These are phyloP conservation scores for Cyclotella sp. DNA, from an alignment of 108 stramenopile species.

Conservation along the genomic window DNA sequence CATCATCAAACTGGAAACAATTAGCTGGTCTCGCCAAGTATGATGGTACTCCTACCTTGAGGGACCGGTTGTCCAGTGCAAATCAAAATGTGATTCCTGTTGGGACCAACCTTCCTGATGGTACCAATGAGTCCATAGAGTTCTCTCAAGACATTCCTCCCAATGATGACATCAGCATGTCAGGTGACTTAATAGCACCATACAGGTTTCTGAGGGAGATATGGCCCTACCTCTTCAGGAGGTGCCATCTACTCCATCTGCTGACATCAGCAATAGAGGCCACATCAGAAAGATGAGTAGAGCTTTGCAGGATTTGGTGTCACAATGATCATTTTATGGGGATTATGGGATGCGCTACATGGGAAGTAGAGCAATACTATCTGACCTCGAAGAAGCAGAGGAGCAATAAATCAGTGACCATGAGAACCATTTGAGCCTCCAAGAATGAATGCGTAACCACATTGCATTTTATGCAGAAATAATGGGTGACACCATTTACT, in stretches of 20 bases:
- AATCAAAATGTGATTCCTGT: neutral
- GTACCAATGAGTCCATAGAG: neutral
- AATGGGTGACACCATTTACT: slow-evolving; percentile 27
- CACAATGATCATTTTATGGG: neutral
- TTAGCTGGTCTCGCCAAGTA: neutral
- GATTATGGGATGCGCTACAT: neutral
- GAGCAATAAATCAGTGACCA: neutral
- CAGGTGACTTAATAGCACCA: neutral
- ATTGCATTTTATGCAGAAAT: slow-evolving; percentile 27
- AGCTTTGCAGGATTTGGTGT: neutral
- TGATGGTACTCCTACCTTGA: neutral
- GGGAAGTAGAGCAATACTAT: neutral
- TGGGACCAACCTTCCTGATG: no score
- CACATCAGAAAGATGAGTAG: no score
- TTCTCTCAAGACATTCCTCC: no score
- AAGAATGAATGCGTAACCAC: slow-evolving; percentile 10
- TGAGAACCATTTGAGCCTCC: neutral
- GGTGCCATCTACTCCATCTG: neutral
- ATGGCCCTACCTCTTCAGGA: neutral
- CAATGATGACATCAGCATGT: neutral
- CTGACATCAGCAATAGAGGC: no score
- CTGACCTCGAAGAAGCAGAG: neutral
- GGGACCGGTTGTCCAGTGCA: neutral
- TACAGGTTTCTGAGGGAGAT: neutral
- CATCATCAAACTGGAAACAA: no score